Evolutionary conservation across 371 early-diverging fungal genomes (phyloP).

Genomic region (Thermomucor indicae-seudaticae): DNA sequence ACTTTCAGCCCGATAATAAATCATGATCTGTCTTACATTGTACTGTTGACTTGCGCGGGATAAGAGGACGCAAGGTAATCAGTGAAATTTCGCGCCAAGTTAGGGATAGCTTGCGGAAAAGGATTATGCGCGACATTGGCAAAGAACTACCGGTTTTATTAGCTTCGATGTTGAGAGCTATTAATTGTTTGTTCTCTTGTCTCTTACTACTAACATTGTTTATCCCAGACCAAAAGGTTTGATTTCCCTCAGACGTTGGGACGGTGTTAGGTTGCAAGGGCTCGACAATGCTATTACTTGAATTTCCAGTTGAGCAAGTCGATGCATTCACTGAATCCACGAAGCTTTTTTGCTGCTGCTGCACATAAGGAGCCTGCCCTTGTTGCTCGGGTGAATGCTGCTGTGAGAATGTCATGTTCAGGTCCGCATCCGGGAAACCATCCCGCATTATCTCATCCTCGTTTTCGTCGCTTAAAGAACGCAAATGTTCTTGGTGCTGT

Average conservation of each 20-base stretch:
- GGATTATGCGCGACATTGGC: constrained; percentile 47
- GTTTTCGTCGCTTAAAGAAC: neutral
- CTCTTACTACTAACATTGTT: constrained; percentile 45
- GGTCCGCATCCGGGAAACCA: constrained; percentile 2
- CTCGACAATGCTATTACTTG: constrained; percentile 7
- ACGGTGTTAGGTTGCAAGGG: constrained; percentile 13
- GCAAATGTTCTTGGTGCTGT: constrained; percentile 10
- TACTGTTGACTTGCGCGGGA: constrained; percentile 28
- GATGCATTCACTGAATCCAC: neutral
- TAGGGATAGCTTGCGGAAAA: constrained; percentile 45
- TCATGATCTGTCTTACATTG: constrained; percentile 37
- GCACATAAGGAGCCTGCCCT: neutral
- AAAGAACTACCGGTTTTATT: constrained; percentile 27
- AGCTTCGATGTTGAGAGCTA: neutral
- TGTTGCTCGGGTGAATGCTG: neutral
- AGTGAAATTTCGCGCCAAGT: constrained; percentile 42
- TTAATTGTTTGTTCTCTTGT: no score
- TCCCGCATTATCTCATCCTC: constrained; percentile 18
- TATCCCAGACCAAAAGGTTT: constrained; percentile 40
- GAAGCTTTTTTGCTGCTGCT: constrained; percentile 1
- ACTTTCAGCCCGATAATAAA: no score
- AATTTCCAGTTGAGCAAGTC: no score
- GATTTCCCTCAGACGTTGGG: constrained; percentile 11
- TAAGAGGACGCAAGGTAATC: constrained; percentile 42
- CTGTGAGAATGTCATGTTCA: neutral